A percentile compares a stretch with the other conserved stretches of the same genome.
These are phyloP conservation scores for Sclerotiophoma versabilis DNA, from an alignment of 2,329 filamentous ascomycete species.

Conservation along the genomic window DNA sequence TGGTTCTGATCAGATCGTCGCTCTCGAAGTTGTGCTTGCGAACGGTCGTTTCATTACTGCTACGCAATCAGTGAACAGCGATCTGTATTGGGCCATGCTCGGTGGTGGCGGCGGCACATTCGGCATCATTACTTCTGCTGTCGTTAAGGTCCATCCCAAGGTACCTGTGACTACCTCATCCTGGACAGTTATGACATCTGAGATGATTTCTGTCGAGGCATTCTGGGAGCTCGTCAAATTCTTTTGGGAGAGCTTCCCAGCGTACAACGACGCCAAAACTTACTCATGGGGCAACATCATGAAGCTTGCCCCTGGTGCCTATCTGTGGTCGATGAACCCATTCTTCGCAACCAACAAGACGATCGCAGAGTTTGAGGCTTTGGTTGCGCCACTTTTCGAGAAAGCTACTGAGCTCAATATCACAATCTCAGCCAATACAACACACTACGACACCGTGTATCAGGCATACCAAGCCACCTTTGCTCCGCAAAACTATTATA, in stretches of 20 bases:
- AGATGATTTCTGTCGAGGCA: constrained; percentile 36
- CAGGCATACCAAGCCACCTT: constrained; percentile 43
- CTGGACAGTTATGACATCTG: constrained; percentile 38
- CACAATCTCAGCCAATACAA: constrained; percentile 31
- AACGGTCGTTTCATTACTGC: constrained; percentile 35
- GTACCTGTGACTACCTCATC: constrained; percentile 41
- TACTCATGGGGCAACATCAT: constrained; percentile 39
- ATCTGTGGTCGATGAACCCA: constrained; percentile 36
- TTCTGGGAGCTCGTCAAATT: constrained; percentile 40
- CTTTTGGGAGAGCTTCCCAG: constrained; percentile 33
- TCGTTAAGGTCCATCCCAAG: constrained; percentile 44
- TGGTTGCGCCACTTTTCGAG: constrained; percentile 34
- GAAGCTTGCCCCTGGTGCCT: constrained; percentile 30
- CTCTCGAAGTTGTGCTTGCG: constrained; percentile 45
- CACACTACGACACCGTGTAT: constrained; percentile 36
- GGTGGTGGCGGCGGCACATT: constrained; percentile 48
- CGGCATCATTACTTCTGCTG: constrained; percentile 44
- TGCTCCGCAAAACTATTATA: constrained; percentile 27
- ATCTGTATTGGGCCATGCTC: constrained; percentile 50
- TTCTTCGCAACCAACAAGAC: constrained; percentile 41
- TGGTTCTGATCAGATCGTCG: constrained; percentile 46
- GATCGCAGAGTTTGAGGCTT: constrained; percentile 28
- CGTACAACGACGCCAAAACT: constrained; percentile 35
- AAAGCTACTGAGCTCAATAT: constrained; percentile 34
- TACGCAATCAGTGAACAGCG: constrained; percentile 43